Percentiles rank a stretch among this genome's conserved stretches.
phyloP scores from a whole-genome alignment of 2,329 filamentous ascomycete species.

The Coniochaeta pulveracea region DNA sequence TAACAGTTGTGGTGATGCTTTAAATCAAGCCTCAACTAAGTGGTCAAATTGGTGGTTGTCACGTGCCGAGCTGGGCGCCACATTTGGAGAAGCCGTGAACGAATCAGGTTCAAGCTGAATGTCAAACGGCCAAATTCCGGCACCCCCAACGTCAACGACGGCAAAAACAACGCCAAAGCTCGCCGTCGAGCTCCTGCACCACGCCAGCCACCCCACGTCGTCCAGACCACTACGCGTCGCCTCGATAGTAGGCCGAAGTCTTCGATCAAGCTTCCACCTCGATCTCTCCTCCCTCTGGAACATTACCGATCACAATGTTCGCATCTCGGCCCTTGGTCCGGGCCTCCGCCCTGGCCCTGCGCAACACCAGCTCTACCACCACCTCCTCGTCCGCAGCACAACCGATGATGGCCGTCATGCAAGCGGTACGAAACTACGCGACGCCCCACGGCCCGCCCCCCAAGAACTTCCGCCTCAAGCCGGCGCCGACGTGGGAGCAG shows the following conservation, averaged over 20 bases:
- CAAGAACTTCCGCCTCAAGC: conserved; percentile 66
- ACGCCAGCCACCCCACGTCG: neutral
- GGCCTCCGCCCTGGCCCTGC: conserved; percentile 1
- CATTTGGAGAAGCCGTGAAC: no score
- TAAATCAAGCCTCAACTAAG: no score
- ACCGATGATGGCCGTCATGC: conserved; percentile 9
- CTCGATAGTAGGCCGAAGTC: neutral
- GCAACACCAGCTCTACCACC: conserved; percentile 4
- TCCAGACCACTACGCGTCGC: neutral
- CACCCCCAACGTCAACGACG: neutral
- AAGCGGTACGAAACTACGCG: conserved; percentile 33
- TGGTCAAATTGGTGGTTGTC: no score
- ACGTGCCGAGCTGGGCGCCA: no score
- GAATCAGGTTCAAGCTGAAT: no score
- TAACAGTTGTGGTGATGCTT: no score
- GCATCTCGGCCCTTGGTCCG: neutral
- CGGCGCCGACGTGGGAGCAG: conserved; percentile 69
- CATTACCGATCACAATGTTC: conserved; percentile 2
- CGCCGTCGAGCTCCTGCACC: conserved; percentile 1
- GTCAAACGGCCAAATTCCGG: no score
- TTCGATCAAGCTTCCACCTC: neutral
- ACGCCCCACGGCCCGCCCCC: conserved; percentile 71
- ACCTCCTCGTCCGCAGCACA: conserved; percentile 3
- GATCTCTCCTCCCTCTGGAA: neutral
- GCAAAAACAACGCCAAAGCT: conserved; percentile 5